Base-by-base conservation (phyloP, 495 filamentous ascomycete species). In the Talaromyces adpressus region DNA sequence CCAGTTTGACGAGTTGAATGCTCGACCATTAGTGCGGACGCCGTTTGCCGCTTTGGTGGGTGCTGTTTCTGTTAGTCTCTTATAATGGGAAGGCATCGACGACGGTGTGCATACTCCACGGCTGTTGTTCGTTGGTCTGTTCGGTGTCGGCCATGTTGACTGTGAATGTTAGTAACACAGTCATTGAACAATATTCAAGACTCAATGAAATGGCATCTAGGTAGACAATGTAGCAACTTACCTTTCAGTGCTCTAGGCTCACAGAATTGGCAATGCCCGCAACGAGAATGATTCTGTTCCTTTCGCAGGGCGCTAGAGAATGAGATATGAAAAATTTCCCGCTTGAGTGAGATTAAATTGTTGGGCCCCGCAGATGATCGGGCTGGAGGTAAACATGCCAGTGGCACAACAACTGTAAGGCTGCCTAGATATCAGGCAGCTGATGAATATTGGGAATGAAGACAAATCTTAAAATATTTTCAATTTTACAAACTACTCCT, bases 1-100 rank as follows among this genome's bases (percentile, higher is more conserved):
- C 78, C 78, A 81, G 65, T 81, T 81, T 59, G 72, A 63, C 0
- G 78, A 81, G 64, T 78, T 72, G 69, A 81, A 81, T 47, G 78
- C 77, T 51, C 78, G 76, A 30, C 78, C 78, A 23, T 69, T 64
- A 6, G 77, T 74, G 39, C 78, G 66, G 45, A 79, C 75, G 16
- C 71, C 72, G 70, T 75, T 77, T 32, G 65, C 71, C n/a, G 72
- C 68, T 23, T 72, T 71, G 23, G 65, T 66, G 36, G 78, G 77
- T 64, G 77, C 77, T 79, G 30, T 64, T 57, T 36, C 34, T 39
- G 65, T 75, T 64, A 75, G 72, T 63, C 39, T 60, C 12, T n/a
- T n/a, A 1, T 56, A 18, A 16, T 7, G 4, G 9, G 1, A 8
- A 23, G 3, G 27, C 2, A 18, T 22, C 20, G 16, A 22, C 9